Percentiles rank a stretch among this genome's conserved stretches.
phyloP scores from a whole-genome alignment of 116 monocot genomes.

The Papilionanthe hybrid region DNA sequence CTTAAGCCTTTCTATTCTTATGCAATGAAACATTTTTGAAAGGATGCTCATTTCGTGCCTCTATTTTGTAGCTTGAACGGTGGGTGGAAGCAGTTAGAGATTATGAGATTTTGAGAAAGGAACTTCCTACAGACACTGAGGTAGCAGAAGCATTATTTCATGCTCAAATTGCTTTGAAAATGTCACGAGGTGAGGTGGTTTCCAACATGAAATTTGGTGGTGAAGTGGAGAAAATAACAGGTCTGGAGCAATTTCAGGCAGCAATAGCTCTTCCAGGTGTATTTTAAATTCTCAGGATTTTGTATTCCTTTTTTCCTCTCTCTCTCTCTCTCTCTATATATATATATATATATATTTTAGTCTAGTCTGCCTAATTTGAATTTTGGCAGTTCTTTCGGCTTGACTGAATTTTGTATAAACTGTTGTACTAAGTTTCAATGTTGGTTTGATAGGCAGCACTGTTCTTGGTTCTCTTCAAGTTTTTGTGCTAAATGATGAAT shows the following conservation, averaged over 20 bases:
- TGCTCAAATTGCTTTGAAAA: constrained; percentile 32
- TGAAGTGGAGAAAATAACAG: constrained; percentile 28
- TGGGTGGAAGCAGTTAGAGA: constrained; percentile 40
- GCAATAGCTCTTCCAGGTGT: constrained; percentile 26
- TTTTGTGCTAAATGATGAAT: neutral
- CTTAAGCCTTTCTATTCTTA: neutral
- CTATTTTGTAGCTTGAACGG: constrained; percentile 28
- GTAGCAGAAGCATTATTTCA: constrained; percentile 28
- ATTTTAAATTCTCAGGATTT: neutral
- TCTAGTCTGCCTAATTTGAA: too few species aligned
- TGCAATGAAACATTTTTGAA: neutral
- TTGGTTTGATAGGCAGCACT: too few species aligned
- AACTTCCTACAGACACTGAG: constrained; percentile 23
- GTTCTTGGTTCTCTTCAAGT: neutral
- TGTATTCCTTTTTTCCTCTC: neutral
- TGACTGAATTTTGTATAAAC: too few species aligned
- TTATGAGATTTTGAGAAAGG: constrained; percentile 35
- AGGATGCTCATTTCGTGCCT: neutral
- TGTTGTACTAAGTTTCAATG: too few species aligned
- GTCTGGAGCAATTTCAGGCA: constrained; percentile 32
- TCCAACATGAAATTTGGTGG: constrained; percentile 34
- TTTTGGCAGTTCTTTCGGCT: too few species aligned
- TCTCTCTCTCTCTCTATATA: neutral
- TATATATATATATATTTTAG: too few species aligned
- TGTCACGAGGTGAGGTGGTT: constrained; percentile 29